Conservation (phyloP, 116 monocot species). For the Iris pallida region DNA sequence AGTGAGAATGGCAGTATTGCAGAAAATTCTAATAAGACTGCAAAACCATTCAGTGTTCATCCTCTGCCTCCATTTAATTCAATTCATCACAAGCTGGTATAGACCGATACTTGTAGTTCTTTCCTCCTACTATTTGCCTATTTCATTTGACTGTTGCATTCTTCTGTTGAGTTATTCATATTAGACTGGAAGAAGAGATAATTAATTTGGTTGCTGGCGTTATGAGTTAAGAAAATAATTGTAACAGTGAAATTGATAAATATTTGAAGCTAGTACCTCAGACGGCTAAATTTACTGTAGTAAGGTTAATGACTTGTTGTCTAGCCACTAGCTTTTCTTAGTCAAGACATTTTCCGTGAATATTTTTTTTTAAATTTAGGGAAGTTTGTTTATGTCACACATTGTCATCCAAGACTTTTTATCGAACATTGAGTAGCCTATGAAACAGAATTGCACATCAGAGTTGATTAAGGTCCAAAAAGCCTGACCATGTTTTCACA, state of each 20-base stretch:
- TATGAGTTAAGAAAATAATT: not conserved
- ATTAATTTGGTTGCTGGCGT: not conserved
- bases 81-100: conserved; percentile 27
- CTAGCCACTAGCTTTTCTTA: no score
- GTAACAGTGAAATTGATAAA: not conserved
- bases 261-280: no score
- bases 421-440: no score
- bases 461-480: no score
- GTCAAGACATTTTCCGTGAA: no score
- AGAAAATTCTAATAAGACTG: conserved; percentile 32
- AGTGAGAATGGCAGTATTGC: conserved; percentile 24
- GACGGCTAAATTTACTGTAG: no score
- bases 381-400: no score
- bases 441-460: no score
- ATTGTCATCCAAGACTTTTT: no score
- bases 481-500: no score
- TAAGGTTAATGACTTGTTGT: no score
- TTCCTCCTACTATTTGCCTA: not conserved
- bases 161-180: not conserved
- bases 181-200: not conserved
- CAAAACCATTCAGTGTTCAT: conserved; percentile 44
- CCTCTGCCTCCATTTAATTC: conserved; percentile 28
- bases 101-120: not conserved
- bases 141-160: not conserved
- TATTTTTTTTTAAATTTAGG: no score